A percentile compares a stretch with the other conserved stretches of the same genome.
Evolutionary conservation across 2,329 filamentous ascomycete genomes (phyloP).

Genomic region (Bipolaris zeicola): DNA sequence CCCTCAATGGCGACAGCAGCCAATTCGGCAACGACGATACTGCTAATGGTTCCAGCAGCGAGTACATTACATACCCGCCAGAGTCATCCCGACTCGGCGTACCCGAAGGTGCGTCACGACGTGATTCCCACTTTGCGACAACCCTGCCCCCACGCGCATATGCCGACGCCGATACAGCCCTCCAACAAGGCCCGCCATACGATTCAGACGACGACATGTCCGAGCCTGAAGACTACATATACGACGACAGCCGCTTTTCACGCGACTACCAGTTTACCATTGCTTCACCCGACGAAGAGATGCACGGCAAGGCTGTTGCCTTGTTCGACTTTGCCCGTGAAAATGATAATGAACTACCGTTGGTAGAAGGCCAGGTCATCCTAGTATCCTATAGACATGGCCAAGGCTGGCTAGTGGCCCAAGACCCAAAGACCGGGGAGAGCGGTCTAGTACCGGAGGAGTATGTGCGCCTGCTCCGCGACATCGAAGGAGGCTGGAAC

Average conservation of each 20-base stretch:
- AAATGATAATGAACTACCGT: constrained; percentile 92
- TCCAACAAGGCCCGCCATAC: constrained; percentile 48
- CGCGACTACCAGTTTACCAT: constrained; percentile 95
- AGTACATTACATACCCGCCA: constrained; percentile 79
- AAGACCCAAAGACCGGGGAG: constrained; percentile 92
- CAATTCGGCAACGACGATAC: constrained; percentile 73
- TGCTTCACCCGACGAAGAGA: constrained; percentile 93
- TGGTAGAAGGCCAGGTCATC: constrained; percentile 94
- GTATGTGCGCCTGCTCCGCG: constrained; percentile 88
- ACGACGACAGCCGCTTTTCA: constrained; percentile 79
- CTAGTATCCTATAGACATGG: constrained; percentile 95
- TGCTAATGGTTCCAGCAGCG: constrained; percentile 76
- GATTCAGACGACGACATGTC: constrained; percentile 57
- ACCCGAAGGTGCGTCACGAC: constrained; percentile 44
- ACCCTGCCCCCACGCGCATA: constrained; percentile 51
- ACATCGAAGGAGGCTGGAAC: constrained; percentile 85
- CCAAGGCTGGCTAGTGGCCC: constrained; percentile 95
- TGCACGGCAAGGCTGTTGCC: constrained; percentile 94
- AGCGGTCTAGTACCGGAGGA: constrained; percentile 95
- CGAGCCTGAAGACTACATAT: constrained; percentile 54
- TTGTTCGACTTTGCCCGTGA: constrained; percentile 94
- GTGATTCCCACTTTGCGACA: constrained; percentile 62
- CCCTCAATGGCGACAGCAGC: constrained; percentile 69
- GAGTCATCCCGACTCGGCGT: constrained; percentile 45
- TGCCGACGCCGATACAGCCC: constrained; percentile 50